Evolutionary conservation across 2,329 filamentous ascomycete species (phyloP), one percentile per base, ranked within the genome.

Genomic region (Sporothrix dimorphospora): DNA sequence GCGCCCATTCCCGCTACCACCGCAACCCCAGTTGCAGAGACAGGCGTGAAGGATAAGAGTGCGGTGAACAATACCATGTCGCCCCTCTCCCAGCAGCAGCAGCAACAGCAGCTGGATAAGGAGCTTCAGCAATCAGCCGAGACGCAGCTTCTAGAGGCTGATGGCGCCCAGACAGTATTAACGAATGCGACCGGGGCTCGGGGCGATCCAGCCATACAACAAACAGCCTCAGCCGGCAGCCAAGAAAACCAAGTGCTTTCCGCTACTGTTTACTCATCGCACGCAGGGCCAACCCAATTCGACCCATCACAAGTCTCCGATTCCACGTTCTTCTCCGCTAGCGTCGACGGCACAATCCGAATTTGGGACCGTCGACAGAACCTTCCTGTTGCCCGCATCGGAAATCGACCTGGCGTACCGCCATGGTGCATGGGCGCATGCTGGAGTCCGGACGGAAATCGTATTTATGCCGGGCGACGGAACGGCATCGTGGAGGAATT

Each of bases 381-480:
- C 0, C 87, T 91, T 47, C 92, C 95, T 0, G 86, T 97, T 1
- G 94, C 96, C 2, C 89, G 91, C 38, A 95, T 98, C 72, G 85
- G 86, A 1, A 93, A 92, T 21, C 86, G 90, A 12, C 88, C 89
- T 12, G 90, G 90, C 21, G 92, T 94, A 0, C 95, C 96, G 0
- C 96, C 95, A 0, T 99, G 95, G 95, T 98, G 95, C 81, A 98
- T 97, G 90, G 94, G 93, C 76, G 94, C 94, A 0, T 97, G 94
- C 83, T 99, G 96, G 96, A 95, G 92, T 71, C 94, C 94, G 0
- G 93, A 98, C 79, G 96, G 96, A 16, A 98, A 98, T 81, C 94
- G 89, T 81, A 94, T 99, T 77, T 99, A 97, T 81, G 94, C 92
- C 0, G 96, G 96, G 0, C 87, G 96, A 38, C 87, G 96, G 72